Evolutionary conservation across 768 basidiomycete species (phyloP), one percentile per base, ranked within the genome.

Genomic region (Auricularia cornea): DNA sequence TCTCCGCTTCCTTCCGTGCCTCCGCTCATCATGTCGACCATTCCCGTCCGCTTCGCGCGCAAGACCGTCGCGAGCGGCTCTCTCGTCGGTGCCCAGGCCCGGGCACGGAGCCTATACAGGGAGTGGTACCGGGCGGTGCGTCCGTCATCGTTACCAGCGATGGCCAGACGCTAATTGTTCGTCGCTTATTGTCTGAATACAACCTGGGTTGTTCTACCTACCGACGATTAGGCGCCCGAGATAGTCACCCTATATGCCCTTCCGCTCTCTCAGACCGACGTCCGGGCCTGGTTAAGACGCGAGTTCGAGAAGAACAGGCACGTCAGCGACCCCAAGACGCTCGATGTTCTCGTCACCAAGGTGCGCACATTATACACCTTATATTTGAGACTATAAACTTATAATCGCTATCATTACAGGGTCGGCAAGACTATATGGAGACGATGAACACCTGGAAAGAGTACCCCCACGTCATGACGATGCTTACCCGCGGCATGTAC

Each of bases 391-490:
- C 54, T 10, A 14, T 4, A 57, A 16, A 16, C 11, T 14, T 31
- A 14, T 16, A 26, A 14, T 26, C 29, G 28, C 11, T 57, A 20
- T n/a, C 6, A n/a, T 14, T 52, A 8, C 10, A 52, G 80, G 81
- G 84, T 60, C 80, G 85, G 66, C 89, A 86, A 77, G 94, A 98
- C 68, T 92, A 86, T 71, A 96, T 98, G 80, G 96, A 98, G 80
- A 88, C 89, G 60, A 80, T 97, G 81, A 98, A 98, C 72, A 84
- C 83, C 69, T 98, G 94, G 94, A 94, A 94, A 71, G 89, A 91
- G 78, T 82, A 80, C 51, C 89, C 92, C 65, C 91, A 94, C 70
- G 78, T 94, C 32, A 75, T 86, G 73, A 90, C 90, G 2, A 82
- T 90, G 35, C 72, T 92, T 59, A 74, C 92, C 64, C 73, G 81